A percentile compares a stretch with the other conserved stretches of the same genome.
Evolutionary conservation across 2,329 filamentous ascomycete species (phyloP).

Genomic region (Rachicladosporium sp.): DNA sequence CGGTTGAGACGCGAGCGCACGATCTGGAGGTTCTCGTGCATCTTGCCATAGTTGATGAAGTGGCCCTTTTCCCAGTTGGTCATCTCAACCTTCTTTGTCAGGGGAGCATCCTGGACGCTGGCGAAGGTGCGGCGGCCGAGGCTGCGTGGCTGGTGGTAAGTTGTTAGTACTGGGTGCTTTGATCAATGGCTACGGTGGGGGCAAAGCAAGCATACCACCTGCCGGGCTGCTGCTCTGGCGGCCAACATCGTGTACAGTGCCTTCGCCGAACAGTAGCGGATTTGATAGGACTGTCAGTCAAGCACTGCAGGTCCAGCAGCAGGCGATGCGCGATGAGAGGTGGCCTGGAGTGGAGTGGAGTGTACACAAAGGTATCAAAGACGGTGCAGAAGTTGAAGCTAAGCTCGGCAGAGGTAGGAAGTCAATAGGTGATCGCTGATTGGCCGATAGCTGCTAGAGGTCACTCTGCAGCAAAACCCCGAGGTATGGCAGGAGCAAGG

Average conservation of each 20-base stretch:
- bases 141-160: conserved; percentile 16
- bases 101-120: conserved; percentile 70
- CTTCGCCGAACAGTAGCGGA: conserved; percentile 10
- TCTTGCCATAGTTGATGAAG: conserved; percentile 99
- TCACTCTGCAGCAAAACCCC: no score
- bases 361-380: no score
- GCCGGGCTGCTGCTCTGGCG: conserved; percentile 26
- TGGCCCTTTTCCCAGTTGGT: conserved; percentile 92
- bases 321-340: conserved; percentile 1
- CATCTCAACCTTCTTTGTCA: conserved; percentile 94
- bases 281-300: conserved; percentile 7
- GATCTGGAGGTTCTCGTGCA: conserved; percentile 91
- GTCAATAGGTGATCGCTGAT: background rate
- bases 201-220: conserved; percentile 24
- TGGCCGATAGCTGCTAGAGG: background rate
- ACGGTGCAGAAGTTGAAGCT: no score
- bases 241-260: conserved; percentile 23
- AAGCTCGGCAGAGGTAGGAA: no score
- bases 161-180: background rate
- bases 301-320: conserved; percentile 13
- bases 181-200: conserved; percentile 1
- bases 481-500: no score
- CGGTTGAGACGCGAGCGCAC: conserved; percentile 83
- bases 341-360: conserved; percentile 5
- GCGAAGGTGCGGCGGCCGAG: conserved; percentile 58